phyloP scores from a whole-genome alignment of 2,329 filamentous ascomycete genomes.

The Talaromyces verruculosus region DNA sequence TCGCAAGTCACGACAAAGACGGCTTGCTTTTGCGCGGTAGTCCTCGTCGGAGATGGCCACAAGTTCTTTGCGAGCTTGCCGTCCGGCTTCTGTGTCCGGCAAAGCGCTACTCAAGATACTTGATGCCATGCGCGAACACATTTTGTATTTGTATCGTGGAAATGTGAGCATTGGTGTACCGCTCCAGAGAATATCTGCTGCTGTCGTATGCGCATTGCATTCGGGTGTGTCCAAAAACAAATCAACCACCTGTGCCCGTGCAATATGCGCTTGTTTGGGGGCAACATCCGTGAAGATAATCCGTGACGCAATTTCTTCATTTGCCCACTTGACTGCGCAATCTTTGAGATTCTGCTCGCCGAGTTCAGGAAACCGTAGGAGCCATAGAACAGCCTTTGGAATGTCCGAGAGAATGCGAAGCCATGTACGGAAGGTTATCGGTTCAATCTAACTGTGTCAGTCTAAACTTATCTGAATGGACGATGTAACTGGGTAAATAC shows the following conservation, averaged over 20 bases:
- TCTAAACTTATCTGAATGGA: no score
- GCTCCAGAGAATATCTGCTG: conserved; percentile 93
- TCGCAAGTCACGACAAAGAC: conserved; percentile 62
- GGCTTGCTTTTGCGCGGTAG: conserved; percentile 77
- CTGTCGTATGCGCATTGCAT: conserved; percentile 97
- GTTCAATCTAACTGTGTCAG: conserved; percentile 72
- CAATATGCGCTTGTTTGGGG: conserved; percentile 90
- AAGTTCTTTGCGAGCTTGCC: conserved; percentile 68
- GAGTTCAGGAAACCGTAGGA: conserved; percentile 92
- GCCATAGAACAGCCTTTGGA: conserved; percentile 88
- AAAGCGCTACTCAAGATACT: conserved; percentile 89
- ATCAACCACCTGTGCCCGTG: conserved; percentile 86
- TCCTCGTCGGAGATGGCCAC: conserved; percentile 75
- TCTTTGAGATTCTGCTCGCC: conserved; percentile 81
- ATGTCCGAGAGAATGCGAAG: conserved; percentile 81
- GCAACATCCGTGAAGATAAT: conserved; percentile 96
- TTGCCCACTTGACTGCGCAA: conserved; percentile 81
- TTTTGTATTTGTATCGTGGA: conserved; percentile 92
- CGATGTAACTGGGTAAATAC: conserved; percentile 56
- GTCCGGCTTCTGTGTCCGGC: conserved; percentile 68
- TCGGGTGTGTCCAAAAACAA: conserved; percentile 96
- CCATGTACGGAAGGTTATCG: conserved; percentile 94
- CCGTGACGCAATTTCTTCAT: conserved; percentile 76
- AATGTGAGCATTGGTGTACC: conserved; percentile 89
- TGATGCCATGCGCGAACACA: conserved; percentile 97